These are phyloP conservation scores for Tylopilus vinaceipallidus DNA, from an alignment of 768 basidiomycete species.

Conservation along the genomic window DNA sequence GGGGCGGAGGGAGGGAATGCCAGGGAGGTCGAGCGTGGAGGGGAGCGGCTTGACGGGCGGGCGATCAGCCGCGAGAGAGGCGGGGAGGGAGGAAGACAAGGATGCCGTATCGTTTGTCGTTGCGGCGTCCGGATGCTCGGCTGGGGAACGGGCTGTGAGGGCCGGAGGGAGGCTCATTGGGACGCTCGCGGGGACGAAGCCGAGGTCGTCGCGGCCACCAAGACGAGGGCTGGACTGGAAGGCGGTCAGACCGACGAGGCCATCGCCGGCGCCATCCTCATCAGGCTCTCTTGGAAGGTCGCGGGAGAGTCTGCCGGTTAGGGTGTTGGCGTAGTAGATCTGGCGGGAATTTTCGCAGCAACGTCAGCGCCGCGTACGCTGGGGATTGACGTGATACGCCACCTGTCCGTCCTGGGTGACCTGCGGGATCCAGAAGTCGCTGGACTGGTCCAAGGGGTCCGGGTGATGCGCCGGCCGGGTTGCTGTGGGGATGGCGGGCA, in stretches of 20 bases:
- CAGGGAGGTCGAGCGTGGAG: background rate
- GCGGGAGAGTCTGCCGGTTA: conserved; percentile 74
- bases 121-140: background rate
- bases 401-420: conserved; percentile 82
- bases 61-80: background rate
- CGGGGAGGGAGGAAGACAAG: background rate
- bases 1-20: conserved; percentile 9
- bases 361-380: background rate
- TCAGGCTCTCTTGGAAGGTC: conserved; percentile 77
- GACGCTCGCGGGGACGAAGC: conserved; percentile 32
- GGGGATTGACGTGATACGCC: conserved; percentile 19
- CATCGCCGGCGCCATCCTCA: conserved; percentile 52
- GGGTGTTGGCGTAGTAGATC: conserved; percentile 93
- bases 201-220: conserved; percentile 48
- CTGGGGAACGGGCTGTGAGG: background rate
- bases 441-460: conserved; percentile 38
- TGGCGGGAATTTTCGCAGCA: conserved; percentile 33
- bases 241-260: conserved; percentile 49
- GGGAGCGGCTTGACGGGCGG: conserved; percentile 7
- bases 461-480: conserved; percentile 1
- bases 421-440: conserved; percentile 90
- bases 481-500: conserved; percentile 26
- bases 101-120: background rate
- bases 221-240: conserved; percentile 52
- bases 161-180: conserved; percentile 1